Evolutionary conservation across 169 alveolate genomes (phyloP).

Genomic region (Haemoproteus tartakovskyi): DNA sequence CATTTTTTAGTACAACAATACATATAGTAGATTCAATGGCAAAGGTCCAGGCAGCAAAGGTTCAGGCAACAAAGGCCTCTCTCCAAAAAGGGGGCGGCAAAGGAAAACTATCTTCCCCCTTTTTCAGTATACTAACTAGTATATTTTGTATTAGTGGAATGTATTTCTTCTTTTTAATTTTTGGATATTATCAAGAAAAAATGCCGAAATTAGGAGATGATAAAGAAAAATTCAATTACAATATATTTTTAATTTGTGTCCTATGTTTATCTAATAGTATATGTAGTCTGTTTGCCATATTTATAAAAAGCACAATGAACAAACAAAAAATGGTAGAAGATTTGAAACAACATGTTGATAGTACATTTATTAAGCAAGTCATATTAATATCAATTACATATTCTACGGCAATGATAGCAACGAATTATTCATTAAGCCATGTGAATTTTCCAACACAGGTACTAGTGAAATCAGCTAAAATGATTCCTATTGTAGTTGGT

Average conservation of each 20-base stretch:
- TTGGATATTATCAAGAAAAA: constrained; percentile 74
- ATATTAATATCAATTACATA: constrained; percentile 78
- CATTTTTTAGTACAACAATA: too few species aligned
- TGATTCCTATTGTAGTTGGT: constrained; percentile 90
- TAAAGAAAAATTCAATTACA: constrained; percentile 45
- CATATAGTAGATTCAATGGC: too few species aligned
- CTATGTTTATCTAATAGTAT: constrained; percentile 46
- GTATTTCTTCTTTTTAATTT: constrained; percentile 69
- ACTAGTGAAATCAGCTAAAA: constrained; percentile 86
- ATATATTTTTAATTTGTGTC: constrained; percentile 53
- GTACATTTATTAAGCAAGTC: constrained; percentile 49
- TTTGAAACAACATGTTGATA: constrained; percentile 48
- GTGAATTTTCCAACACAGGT: constrained; percentile 90
- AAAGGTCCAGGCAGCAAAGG: too few species aligned
- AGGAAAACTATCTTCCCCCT: too few species aligned
- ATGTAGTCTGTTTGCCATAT: constrained; percentile 24
- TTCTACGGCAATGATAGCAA: constrained; percentile 79
- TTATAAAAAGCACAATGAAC: constrained; percentile 27
- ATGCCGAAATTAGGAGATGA: constrained; percentile 56
- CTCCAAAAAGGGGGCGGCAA: too few species aligned
- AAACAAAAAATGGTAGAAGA: constrained; percentile 6
- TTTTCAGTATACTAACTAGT: constrained; percentile 33
- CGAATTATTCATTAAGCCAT: constrained; percentile 82
- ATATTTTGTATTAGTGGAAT: constrained; percentile 66
- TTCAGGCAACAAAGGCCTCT: too few species aligned